phyloP scores from a whole-genome alignment of 768 basidiomycete genomes.

The Lactarius hengduanensis region DNA sequence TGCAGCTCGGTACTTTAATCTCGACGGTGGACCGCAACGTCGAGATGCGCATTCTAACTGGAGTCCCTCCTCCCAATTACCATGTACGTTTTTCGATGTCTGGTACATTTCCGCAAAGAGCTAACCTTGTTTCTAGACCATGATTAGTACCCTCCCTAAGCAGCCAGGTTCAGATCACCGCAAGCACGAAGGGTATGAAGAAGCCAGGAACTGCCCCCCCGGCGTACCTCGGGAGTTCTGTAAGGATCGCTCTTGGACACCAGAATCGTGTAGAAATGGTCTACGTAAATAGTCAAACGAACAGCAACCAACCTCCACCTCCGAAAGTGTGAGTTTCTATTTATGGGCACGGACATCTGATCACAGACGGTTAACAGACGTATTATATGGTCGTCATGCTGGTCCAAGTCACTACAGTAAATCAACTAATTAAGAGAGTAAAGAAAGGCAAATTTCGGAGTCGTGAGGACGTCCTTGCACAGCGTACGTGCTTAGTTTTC shows the following conservation, averaged over 20 bases:
- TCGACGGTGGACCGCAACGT: too few species aligned
- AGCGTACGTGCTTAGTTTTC: conserved; percentile 50
- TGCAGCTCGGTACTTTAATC: too few species aligned
- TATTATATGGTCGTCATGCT: conserved; percentile 84
- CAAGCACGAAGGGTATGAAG: conserved; percentile 87
- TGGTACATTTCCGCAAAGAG: too few species aligned
- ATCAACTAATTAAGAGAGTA: conserved; percentile 65
- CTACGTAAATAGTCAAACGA: conserved; percentile 72
- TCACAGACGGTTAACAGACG: conserved; percentile 50
- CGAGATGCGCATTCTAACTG: too few species aligned
- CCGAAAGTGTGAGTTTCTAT: conserved; percentile 54
- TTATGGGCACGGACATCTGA: not conserved
- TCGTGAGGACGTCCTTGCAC: conserved; percentile 59
- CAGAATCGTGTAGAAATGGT: conserved; percentile 81
- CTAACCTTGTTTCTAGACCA: too few species aligned
- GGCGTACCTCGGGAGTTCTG: conserved; percentile 55
- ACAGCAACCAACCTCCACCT: conserved; percentile 49
- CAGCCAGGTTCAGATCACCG: conserved; percentile 57
- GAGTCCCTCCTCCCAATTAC: too few species aligned
- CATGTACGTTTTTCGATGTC: too few species aligned
- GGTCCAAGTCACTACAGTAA: conserved; percentile 73
- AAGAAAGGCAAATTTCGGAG: conserved; percentile 65
- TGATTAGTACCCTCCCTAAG: too few species aligned
- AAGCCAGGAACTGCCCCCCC: conserved; percentile 94
- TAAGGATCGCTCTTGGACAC: conserved; percentile 45